phyloP scores from a whole-genome alignment of 2,329 filamentous ascomycete genomes.

The Ophiocordyceps sinensis region DNA sequence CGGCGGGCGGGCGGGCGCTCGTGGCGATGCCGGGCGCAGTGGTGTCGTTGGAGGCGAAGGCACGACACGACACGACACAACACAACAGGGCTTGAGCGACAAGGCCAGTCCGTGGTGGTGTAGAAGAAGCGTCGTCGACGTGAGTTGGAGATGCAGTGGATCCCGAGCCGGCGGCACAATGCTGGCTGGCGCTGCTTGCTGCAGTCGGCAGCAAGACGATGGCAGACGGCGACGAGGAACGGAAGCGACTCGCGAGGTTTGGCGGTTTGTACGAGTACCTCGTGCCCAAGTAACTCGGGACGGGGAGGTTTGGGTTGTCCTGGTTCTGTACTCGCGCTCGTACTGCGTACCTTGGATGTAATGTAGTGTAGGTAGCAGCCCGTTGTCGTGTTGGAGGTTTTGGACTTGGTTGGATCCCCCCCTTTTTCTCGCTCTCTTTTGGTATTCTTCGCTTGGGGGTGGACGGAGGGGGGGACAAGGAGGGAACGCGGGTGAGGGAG shows the following conservation, averaged over 20 bases:
- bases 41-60: background rate
- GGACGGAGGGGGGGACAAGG: conserved; percentile 13
- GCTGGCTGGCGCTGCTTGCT: conserved; percentile 1
- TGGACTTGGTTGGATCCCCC: conserved; percentile 18
- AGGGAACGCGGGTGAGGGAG: background rate
- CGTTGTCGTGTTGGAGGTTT: conserved; percentile 18
- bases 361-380: conserved; percentile 1
- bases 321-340: background rate
- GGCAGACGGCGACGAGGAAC: conserved; percentile 11
- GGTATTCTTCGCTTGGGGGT: conserved; percentile 16
- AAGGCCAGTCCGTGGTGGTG: conserved; percentile 1
- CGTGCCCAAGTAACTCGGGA: conserved; percentile 24
- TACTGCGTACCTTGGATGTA: conserved; percentile 10
- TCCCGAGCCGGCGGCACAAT: conserved; percentile 4
- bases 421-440: background rate
- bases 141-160: conserved; percentile 4
- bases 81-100: conserved; percentile 1
- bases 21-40: conserved; percentile 1
- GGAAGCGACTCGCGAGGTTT: background rate
- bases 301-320: conserved; percentile 1
- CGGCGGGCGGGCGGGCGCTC: background rate
- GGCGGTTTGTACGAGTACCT: conserved; percentile 18
- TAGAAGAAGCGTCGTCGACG: conserved; percentile 2
- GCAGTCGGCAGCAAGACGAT: conserved; percentile 5
- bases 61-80: conserved; percentile 2